Conservation (phyloP, 73 alveolate genomes). For the Paramecium caudatum region DNA sequence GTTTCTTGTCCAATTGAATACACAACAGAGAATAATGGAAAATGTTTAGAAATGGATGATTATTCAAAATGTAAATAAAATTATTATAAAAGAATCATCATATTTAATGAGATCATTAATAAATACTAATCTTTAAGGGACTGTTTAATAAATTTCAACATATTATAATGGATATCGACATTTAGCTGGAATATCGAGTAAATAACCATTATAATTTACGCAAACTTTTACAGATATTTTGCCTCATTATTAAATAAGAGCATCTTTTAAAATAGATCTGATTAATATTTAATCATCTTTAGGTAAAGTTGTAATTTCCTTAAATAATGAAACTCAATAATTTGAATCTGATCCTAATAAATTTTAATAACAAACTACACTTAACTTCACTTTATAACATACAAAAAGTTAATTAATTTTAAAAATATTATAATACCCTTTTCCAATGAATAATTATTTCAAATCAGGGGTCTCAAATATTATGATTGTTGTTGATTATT, state of each 20-base stretch:
- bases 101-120: slow-evolving; percentile 1
- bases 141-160: background rate
- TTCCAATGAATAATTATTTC: background rate
- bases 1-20: background rate
- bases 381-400: background rate
- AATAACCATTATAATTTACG: background rate
- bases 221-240: background rate
- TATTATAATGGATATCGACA: slow-evolving; percentile 38
- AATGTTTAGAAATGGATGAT: slow-evolving; percentile 29
- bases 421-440: background rate
- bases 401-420: background rate
- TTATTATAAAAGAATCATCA: background rate
- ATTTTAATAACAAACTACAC: background rate
- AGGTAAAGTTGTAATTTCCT: background rate
- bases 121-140: background rate
- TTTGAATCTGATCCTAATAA: background rate
- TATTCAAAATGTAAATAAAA: background rate
- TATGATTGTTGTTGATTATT: slow-evolving; percentile 7
- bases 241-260: slow-evolving; percentile 41
- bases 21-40: background rate
- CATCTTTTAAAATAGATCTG: background rate
- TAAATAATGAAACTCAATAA: background rate
- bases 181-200: background rate
- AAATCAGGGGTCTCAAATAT: slow-evolving; percentile 15
- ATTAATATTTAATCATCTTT: background rate